Evolutionary conservation across 2,329 filamentous ascomycete genomes (phyloP), one percentile per base, ranked within the genome.

Genomic region (Raffaelea deltoideospora): DNA sequence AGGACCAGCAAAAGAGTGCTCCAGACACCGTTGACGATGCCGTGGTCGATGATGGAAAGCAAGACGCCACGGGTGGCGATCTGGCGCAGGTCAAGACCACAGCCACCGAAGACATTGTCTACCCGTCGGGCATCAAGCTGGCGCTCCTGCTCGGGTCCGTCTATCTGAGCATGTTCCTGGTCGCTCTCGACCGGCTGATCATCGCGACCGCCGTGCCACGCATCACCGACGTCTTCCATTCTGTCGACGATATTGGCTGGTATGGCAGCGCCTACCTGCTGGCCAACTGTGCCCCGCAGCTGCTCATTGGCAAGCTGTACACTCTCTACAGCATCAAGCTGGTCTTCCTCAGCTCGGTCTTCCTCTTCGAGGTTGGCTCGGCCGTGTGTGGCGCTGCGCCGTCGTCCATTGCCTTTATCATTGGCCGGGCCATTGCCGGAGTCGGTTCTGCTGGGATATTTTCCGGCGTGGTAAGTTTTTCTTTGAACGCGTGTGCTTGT

Each of bases 291-390:
- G 34, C 33, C 21, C 20, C 38, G 18, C 34, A 39, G 37, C 65
- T 66, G 3, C 54, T 71, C 11, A 58, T 60, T 0, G 69, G 67
- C 1, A 69, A 63, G 45, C 38, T 71, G 1, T 72, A 69, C 42
- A 60, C 48, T 2, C 48, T 58, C 17, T 58, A 61, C 35, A 54
- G 42, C n/a, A 46, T 51, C 5, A 61, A 63, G 51, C 57, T 51
- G 49, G 48, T 53, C 1, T 62, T 57, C 34, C 45, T 60, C 6
- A 36, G 38, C 28, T 59, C 64, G 30, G 53, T 75, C 19, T 43
- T 51, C 23, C 37, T 71, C 19, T 75, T 76, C 43, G 68, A 73
- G 46, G 18, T 72, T 1, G 71, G 72, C 2, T 70, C 64, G 0
- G 42, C 67, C 5, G 48, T 76, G 10, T 74, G 69, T 43, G 71